phyloP scores from a whole-genome alignment of 148 eudicot genomes.

The Rhododendron kiyosumense region DNA sequence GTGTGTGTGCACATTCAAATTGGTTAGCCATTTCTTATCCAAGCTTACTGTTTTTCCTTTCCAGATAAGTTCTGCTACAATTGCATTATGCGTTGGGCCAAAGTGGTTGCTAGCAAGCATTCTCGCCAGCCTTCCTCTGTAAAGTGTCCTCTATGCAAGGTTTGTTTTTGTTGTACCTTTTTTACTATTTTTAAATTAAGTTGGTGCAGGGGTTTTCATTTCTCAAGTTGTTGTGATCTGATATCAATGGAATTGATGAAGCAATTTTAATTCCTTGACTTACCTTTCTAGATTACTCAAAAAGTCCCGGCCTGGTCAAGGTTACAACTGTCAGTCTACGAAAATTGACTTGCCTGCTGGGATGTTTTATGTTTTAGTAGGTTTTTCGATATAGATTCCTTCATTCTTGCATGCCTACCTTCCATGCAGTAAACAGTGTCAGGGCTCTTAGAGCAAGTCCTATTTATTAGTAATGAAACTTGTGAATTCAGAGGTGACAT shows the following conservation, averaged over 20 bases:
- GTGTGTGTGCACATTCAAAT: not conserved
- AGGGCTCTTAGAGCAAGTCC: not conserved
- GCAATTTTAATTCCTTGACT: not conserved
- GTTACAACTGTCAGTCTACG: not conserved
- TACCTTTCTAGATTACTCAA: not conserved
- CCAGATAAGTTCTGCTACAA: constrained; percentile 79
- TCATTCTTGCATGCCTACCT: not conserved
- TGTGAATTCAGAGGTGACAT: not conserved
- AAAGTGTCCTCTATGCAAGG: constrained; percentile 91
- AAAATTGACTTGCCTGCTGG: not conserved
- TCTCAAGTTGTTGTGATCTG: not conserved
- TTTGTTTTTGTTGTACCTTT: constrained; percentile 14
- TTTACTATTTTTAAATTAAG: not conserved
- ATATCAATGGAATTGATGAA: not conserved
- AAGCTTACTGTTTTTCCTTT: not conserved
- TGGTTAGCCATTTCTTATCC: not conserved
- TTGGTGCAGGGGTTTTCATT: not conserved
- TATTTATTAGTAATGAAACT: not conserved
- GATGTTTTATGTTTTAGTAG: not conserved
- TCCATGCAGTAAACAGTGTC: not conserved
- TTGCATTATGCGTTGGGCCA: constrained; percentile 72
- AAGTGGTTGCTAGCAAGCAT: constrained; percentile 52
- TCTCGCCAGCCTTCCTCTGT: constrained; percentile 42
- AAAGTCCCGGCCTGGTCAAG: not conserved
- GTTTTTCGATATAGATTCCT: not conserved